Base-by-base conservation (phyloP, 192 early-diverging fungal genomes). In the Kappamyces sp. region DNA sequence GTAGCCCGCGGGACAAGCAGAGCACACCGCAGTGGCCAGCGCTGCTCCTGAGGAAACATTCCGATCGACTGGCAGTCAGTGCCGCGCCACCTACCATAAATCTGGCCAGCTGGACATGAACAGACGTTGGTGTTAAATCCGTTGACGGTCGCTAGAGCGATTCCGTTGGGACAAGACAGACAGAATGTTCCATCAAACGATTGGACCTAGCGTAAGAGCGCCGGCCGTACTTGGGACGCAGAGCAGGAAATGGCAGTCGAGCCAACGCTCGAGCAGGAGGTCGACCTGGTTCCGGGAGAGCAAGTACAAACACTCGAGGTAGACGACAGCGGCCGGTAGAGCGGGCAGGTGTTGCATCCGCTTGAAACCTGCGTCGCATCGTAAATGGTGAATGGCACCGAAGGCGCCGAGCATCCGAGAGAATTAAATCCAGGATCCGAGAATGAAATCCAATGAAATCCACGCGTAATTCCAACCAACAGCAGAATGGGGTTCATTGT, bases 21-120 rank as follows among this genome's bases (percentile, higher is more conserved):
- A 42, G 35, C 74, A 76, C 5, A 34, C n/a, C 6, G 60, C 65
- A 3, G 62, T 55, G 13, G 48, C 40, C 3, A 73, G 61, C 7
- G 44, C 41, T 1, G 15, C 34, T 6, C 64, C 67, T 2, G 51
- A 55, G 31, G 15, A 10, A 12, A 12, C 8, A 48, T 70, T 58
- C 5, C 67, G 51, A 46, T 66, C 64, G 5, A 59, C 73, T 74
- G 42, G 9, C 31, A 23, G 23, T 47, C 44, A 58, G 50, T 10
- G 8, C 51, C 9, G 15, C 10, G n/a, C n/a, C 9, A 58, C 13
- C 32, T 57, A 58, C 57, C 51, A 58, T n/a, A 58, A 10, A 53
- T 58, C 41, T 58, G 57, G 57, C 57, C 57, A n/a, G 57, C 12
- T 57, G 51, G 51, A 53, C 57, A 58, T 0, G n/a, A 41, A 58